Conservation (phyloP, 306 rosid species). For the Pyrus bretschneideri region DNA sequence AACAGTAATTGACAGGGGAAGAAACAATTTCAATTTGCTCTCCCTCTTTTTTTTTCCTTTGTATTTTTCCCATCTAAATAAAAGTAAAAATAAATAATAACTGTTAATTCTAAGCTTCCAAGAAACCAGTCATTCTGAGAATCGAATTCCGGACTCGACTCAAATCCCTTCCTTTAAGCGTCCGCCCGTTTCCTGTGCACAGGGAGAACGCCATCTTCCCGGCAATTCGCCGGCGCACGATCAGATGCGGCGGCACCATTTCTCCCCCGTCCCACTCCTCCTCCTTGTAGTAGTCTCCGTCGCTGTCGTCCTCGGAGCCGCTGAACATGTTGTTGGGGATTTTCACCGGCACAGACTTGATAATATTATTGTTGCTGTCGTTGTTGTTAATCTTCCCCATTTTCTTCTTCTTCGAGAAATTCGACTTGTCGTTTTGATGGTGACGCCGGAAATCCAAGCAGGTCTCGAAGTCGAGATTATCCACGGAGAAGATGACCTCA, state of each 20-base stretch:
- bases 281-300: constrained; percentile 14
- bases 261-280: constrained; percentile 34
- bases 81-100: background rate
- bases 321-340: constrained; percentile 34
- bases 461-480: background rate
- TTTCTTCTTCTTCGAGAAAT: constrained; percentile 7
- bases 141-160: constrained; percentile 73
- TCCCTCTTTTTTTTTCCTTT: background rate
- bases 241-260: constrained; percentile 80
- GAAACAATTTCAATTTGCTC: background rate
- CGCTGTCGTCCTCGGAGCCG: constrained; percentile 25
- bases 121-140: constrained; percentile 86
- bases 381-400: background rate
- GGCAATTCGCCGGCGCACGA: constrained; percentile 43
- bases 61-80: background rate
- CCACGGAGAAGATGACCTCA: constrained; percentile 54
- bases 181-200: constrained; percentile 71
- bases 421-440: background rate
- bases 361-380: background rate
- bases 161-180: constrained; percentile 86
- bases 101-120: constrained; percentile 35
- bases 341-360: constrained; percentile 43
- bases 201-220: constrained; percentile 71
- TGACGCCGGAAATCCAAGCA: background rate
- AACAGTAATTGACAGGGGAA: background rate